Evolutionary conservation across 306 rosid species (phyloP).

Genomic region (Prunus campanulata): DNA sequence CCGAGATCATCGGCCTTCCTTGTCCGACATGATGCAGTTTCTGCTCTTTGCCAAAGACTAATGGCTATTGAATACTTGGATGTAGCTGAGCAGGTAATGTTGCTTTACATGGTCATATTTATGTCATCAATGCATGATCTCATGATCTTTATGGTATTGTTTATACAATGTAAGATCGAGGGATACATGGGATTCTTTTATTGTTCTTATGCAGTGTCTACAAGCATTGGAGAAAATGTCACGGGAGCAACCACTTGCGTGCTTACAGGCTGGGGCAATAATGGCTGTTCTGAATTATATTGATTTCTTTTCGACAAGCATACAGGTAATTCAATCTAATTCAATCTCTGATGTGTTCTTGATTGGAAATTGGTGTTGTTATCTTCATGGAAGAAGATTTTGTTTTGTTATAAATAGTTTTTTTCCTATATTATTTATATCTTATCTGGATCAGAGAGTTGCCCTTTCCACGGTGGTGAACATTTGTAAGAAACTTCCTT

Average conservation of each 20-base stretch:
- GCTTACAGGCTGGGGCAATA: slow-evolving; percentile 87
- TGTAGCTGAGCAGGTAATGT: slow-evolving; percentile 91
- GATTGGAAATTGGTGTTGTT: slow-evolving; percentile 6
- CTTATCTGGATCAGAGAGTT: slow-evolving; percentile 61
- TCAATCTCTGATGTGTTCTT: slow-evolving; percentile 9
- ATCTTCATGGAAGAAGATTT: not conserved
- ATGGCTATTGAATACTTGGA: slow-evolving; percentile 79
- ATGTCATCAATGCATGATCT: not conserved
- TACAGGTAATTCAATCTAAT: slow-evolving; percentile 62
- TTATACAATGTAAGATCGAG: slow-evolving; percentile 17
- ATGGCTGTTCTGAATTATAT: slow-evolving; percentile 86
- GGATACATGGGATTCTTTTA: slow-evolving; percentile 10
- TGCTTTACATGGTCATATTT: slow-evolving; percentile 15
- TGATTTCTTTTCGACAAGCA: slow-evolving; percentile 88
- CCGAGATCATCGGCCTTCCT: slow-evolving; percentile 79
- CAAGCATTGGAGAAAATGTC: slow-evolving; percentile 98
- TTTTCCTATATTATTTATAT: slow-evolving; percentile 1
- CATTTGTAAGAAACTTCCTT: slow-evolving; percentile 90
- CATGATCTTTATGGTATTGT: not conserved
- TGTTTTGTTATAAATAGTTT: not conserved
- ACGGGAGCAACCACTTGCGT: slow-evolving; percentile 89
- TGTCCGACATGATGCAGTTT: slow-evolving; percentile 81
- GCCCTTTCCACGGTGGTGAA: slow-evolving; percentile 95
- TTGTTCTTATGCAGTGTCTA: slow-evolving; percentile 63
- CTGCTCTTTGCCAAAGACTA: slow-evolving; percentile 79